These are phyloP conservation scores for Populus nigra DNA, from an alignment of 345 rosid genomes.

Conservation along the genomic window DNA sequence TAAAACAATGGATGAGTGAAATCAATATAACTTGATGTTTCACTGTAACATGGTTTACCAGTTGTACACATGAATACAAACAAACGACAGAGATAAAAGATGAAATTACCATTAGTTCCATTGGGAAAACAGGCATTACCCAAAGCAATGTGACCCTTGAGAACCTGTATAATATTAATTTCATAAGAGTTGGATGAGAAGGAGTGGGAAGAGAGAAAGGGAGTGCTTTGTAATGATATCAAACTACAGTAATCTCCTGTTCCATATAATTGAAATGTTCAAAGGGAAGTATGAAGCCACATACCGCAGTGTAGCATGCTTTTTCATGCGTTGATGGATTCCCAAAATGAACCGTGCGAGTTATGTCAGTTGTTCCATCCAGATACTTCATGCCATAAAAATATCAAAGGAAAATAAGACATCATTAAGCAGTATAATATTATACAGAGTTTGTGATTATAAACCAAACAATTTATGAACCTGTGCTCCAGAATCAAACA, in stretches of 20 bases:
- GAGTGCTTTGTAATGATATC: too few species aligned
- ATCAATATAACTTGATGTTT: not conserved
- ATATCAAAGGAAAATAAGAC: slow-evolving; percentile 10
- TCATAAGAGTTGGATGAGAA: not conserved
- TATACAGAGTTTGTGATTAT: not conserved
- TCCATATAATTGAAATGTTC: too few species aligned
- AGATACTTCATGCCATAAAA: slow-evolving; percentile 60
- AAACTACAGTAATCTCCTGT: too few species aligned
- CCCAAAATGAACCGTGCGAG: slow-evolving; percentile 95
- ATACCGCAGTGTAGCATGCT: slow-evolving; percentile 81
- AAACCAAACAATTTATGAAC: slow-evolving; percentile 30
- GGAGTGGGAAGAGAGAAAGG: not conserved
- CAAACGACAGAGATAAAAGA: slow-evolving; percentile 3
- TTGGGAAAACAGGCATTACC: slow-evolving; percentile 85
- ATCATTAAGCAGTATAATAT: not conserved
- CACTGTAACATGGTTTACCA: not conserved
- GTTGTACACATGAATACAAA: not conserved
- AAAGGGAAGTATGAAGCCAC: slow-evolving; percentile 18
- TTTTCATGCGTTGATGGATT: slow-evolving; percentile 87
- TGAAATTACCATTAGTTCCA: slow-evolving; percentile 74
- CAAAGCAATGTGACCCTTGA: slow-evolving; percentile 90
- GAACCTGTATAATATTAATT: slow-evolving; percentile 46
- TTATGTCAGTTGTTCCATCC: slow-evolving; percentile 96
- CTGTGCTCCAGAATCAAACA: slow-evolving; percentile 99
- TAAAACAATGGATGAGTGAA: not conserved